Conservation (phyloP, 345 rosid species). For the Corchorus capsularis region DNA sequence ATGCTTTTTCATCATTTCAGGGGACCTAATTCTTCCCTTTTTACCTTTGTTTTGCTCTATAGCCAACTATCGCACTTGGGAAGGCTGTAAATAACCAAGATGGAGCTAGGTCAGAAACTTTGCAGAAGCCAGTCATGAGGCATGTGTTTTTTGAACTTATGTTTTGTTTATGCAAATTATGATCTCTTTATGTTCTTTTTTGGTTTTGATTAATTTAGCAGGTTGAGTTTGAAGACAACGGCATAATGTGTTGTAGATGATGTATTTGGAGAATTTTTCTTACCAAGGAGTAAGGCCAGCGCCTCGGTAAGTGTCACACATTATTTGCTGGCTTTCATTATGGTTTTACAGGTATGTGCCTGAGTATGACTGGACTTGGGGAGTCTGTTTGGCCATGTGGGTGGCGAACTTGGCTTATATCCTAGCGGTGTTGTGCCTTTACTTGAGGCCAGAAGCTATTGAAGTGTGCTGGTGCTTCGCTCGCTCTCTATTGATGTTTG, state of each 20-base stretch:
- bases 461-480: not conserved
- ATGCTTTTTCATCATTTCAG: not conserved
- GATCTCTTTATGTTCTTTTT: conserved; percentile 41
- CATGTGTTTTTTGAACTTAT: conserved; percentile 49
- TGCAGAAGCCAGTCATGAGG: conserved; percentile 62
- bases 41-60: conserved; percentile 24
- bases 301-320: conserved; percentile 27
- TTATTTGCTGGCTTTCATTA: conserved; percentile 21
- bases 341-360: conserved; percentile 26
- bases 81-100: conserved; percentile 47
- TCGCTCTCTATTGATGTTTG: too few species aligned
- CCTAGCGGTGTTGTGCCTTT: conserved; percentile 1
- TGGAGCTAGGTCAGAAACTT: conserved; percentile 71
- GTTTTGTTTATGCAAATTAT: conserved; percentile 28
- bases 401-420: not conserved
- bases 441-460: conserved; percentile 2
- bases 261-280: conserved; percentile 3
- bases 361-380: not conserved
- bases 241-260: conserved; percentile 21
- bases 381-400: not conserved
- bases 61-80: conserved; percentile 43
- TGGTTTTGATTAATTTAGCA: conserved; percentile 29
- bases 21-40: conserved; percentile 26
- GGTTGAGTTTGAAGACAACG: conserved; percentile 41
- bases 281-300: conserved; percentile 2